These are phyloP conservation scores for Cordyceps pruinosa DNA, from an alignment of 2,329 filamentous ascomycete genomes.

Conservation along the genomic window DNA sequence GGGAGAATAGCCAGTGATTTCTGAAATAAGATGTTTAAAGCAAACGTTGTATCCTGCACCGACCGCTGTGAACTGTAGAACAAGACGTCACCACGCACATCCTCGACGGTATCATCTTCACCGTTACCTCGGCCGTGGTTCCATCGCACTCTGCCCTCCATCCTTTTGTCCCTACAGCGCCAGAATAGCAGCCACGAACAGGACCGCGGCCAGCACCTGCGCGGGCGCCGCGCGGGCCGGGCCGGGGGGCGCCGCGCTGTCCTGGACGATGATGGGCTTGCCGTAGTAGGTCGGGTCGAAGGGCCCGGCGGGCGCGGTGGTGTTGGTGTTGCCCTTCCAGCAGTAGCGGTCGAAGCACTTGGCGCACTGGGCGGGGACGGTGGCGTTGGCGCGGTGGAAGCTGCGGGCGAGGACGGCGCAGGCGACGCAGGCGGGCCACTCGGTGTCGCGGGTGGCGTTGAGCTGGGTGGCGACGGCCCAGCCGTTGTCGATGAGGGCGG, in stretches of 20 bases:
- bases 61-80: too few relatives aligned
- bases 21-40: too few relatives aligned
- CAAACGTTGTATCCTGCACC: too few relatives aligned
- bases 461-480: constrained; percentile 71
- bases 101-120: too few relatives aligned
- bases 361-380: constrained; percentile 60
- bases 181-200: background rate
- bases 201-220: constrained; percentile 8
- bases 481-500: constrained; percentile 73
- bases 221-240: background rate
- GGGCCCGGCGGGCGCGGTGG: constrained; percentile 18
- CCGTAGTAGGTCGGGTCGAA: constrained; percentile 33
- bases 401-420: constrained; percentile 73
- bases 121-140: background rate
- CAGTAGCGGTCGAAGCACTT: constrained; percentile 72
- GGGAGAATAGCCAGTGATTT: too few relatives aligned
- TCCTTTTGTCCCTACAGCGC: background rate
- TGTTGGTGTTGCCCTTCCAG: constrained; percentile 65
- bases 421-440: constrained; percentile 73
- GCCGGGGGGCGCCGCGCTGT: background rate
- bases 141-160: background rate
- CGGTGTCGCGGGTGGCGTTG: constrained; percentile 61
- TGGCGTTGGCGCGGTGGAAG: constrained; percentile 56
- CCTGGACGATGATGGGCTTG: constrained; percentile 11
- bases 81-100: too few relatives aligned